Percentiles rank a stretch among this genome's conserved stretches.
Conservation (phyloP, 345 rosid genomes). For the Populus simonii region DNA sequence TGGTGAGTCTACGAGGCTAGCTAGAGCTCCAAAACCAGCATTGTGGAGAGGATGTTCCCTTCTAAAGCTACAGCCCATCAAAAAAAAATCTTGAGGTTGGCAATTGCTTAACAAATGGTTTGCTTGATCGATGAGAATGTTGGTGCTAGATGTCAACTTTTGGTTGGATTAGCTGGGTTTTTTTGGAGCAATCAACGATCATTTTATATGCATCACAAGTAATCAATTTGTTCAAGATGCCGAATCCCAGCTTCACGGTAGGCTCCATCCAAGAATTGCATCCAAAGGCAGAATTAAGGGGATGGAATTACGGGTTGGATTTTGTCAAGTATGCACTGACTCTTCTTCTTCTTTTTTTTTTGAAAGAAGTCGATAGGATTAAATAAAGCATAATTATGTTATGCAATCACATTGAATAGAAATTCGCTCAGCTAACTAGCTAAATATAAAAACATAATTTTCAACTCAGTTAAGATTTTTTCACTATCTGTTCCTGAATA, state of each 20-base stretch:
- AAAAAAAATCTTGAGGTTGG: conserved; percentile 16
- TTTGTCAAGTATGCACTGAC: neutral
- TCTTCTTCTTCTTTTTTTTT: no score
- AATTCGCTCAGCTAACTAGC: no score
- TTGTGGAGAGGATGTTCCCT: conserved; percentile 32
- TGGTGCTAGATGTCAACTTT: conserved; percentile 7
- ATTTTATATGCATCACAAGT: neutral
- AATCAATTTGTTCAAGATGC: neutral
- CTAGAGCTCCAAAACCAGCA: conserved; percentile 21
- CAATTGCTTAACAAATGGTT: neutral
- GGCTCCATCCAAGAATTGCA: neutral
- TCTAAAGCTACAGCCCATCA: conserved; percentile 21
- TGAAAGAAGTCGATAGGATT: no score
- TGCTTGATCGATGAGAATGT: conserved; percentile 28
- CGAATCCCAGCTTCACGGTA: neutral
- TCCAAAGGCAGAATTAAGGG: neutral
- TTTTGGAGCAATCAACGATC: neutral
- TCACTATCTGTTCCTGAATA: no score
- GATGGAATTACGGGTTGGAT: neutral
- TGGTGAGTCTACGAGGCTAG: neutral
- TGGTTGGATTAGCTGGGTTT: neutral
- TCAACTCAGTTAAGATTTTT: no score
- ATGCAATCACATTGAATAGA: no score
- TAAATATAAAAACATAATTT: no score
- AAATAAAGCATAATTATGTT: no score